Percentiles rank a stretch among this genome's conserved stretches.
These are phyloP conservation scores for Gossypium arboreum DNA, from an alignment of 345 rosid genomes.

Conservation along the genomic window DNA sequence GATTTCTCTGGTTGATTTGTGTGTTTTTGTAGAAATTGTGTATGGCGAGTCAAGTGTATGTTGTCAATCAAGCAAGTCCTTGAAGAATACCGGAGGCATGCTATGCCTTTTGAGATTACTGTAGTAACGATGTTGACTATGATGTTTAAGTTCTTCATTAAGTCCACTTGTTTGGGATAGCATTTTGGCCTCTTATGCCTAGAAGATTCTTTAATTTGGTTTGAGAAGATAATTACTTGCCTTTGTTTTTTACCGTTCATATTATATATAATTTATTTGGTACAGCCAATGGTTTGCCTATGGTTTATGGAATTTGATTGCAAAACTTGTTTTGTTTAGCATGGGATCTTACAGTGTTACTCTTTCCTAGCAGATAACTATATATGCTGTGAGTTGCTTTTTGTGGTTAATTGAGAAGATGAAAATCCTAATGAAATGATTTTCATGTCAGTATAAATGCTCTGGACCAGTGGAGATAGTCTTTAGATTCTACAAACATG, in stretches of 20 bases:
- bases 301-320: background rate
- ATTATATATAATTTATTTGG: background rate
- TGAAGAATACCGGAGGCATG: background rate
- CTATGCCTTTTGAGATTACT: background rate
- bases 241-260: background rate
- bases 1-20: background rate
- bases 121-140: background rate
- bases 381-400: background rate
- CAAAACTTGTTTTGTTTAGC: conserved; percentile 26
- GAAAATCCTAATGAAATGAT: background rate
- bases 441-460: background rate
- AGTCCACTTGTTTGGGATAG: background rate
- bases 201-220: background rate
- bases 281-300: background rate
- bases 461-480: background rate
- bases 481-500: background rate
- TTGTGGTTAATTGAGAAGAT: background rate
- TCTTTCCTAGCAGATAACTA: background rate
- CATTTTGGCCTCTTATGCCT: background rate
- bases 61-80: background rate
- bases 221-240: background rate
- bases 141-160: background rate
- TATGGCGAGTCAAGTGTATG: background rate
- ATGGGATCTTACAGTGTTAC: background rate
- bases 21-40: background rate